phyloP scores from a whole-genome alignment of 768 basidiomycete species.

The button mushroom (Agaricus bisporus) region DNA sequence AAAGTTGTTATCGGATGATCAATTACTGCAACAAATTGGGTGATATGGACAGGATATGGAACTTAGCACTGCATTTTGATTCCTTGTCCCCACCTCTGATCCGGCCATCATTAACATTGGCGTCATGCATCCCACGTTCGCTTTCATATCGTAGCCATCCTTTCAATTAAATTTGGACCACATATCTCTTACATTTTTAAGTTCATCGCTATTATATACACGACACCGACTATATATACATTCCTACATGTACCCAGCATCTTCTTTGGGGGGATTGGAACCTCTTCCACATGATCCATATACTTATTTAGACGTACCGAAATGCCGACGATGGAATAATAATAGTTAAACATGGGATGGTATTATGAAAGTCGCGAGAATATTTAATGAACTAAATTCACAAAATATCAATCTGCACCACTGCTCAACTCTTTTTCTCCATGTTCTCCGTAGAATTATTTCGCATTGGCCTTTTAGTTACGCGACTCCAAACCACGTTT shows the following conservation, averaged over 20 bases:
- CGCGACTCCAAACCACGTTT: conserved; percentile 49
- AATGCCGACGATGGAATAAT: not conserved
- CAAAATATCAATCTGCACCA: not conserved
- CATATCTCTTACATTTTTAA: too few relatives aligned
- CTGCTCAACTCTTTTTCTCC: not conserved
- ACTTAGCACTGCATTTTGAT: not conserved
- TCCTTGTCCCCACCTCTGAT: not conserved
- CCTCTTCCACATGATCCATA: not conserved
- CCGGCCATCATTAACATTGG: not conserved
- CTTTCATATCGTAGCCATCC: too few relatives aligned
- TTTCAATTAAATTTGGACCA: too few relatives aligned
- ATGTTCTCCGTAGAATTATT: not conserved
- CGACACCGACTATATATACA: too few relatives aligned
- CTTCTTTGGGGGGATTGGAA: not conserved
- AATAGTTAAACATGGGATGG: not conserved
- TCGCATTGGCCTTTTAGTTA: not conserved
- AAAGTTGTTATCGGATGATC: not conserved
- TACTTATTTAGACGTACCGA: not conserved
- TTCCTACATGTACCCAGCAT: not conserved
- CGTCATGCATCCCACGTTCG: too few relatives aligned
- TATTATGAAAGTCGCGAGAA: too few relatives aligned
- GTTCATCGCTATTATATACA: too few relatives aligned
- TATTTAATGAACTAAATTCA: too few relatives aligned
- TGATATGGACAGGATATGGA: not conserved
- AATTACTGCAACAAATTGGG: not conserved